A percentile compares a stretch with the other conserved stretches of the same genome.
phyloP scores from a whole-genome alignment of 208 protist species.

The Trypanosoma vivax region DNA sequence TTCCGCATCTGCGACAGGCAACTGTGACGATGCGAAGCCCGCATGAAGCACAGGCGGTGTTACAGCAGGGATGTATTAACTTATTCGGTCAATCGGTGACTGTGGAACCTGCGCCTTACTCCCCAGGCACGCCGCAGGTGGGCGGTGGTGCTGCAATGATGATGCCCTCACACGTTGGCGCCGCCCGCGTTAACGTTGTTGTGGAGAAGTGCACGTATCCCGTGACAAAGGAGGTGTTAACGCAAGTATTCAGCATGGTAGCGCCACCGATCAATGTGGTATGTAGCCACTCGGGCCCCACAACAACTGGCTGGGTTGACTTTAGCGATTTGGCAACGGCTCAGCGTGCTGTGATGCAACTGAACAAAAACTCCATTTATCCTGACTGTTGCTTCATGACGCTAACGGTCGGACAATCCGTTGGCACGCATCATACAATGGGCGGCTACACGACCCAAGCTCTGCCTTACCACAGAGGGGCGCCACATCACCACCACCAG shows the following conservation, averaged over 20 bases:
- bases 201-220: conserved; percentile 82
- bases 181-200: conserved; percentile 49
- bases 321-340: conserved; percentile 52
- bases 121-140: not conserved
- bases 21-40: conserved; percentile 68
- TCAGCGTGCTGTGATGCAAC: conserved; percentile 46
- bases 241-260: conserved; percentile 77
- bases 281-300: conserved; percentile 56
- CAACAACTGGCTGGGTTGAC: conserved; percentile 66
- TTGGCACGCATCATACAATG: not conserved
- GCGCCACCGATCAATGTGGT: conserved; percentile 43
- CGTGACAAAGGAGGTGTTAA: conserved; percentile 69
- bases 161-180: conserved; percentile 7
- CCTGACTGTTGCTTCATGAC: conserved; percentile 77
- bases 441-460: conserved; percentile 7
- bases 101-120: conserved; percentile 30
- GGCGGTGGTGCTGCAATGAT: conserved; percentile 1
- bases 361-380: conserved; percentile 82
- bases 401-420: conserved; percentile 22
- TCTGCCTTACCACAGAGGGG: conserved; percentile 15
- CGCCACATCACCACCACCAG: conserved; percentile 2
- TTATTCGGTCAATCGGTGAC: conserved; percentile 58
- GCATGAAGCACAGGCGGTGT: conserved; percentile 60
- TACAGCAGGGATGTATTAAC: conserved; percentile 58
- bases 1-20: conserved; percentile 40